phyloP scores from a whole-genome alignment of 164 flowering plant genomes.

The Hamamelis virginiana region DNA sequence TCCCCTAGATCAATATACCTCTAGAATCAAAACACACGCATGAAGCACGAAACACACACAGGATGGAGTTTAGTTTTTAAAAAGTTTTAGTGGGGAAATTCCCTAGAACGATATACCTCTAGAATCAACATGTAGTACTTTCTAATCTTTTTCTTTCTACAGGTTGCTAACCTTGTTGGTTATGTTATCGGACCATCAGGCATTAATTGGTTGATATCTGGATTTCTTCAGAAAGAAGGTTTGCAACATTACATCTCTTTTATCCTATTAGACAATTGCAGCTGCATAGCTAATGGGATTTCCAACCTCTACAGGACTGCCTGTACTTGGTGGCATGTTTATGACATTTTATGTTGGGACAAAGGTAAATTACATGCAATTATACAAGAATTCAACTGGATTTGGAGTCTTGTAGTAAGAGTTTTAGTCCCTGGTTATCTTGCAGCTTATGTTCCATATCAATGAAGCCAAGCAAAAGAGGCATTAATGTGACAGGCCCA shows the following conservation, averaged over 20 bases:
- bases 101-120: background rate
- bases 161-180: conserved; percentile 95
- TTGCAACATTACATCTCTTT: conserved; percentile 4
- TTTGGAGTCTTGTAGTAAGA: background rate
- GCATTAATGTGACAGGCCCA: no score
- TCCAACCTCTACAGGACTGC: conserved; percentile 54
- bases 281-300: conserved; percentile 3
- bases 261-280: background rate
- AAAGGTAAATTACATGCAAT: conserved; percentile 52
- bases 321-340: conserved; percentile 66
- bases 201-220: conserved; percentile 66
- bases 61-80: no score
- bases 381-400: background rate
- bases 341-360: conserved; percentile 83
- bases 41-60: no score
- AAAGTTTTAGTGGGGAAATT: background rate
- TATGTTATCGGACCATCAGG: conserved; percentile 91
- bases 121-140: background rate
- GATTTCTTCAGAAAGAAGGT: conserved; percentile 74
- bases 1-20: background rate
- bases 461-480: conserved; percentile 44
- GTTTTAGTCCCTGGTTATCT: conserved; percentile 8
- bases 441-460: conserved; percentile 90
- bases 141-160: conserved; percentile 20
- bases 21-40: no score